Base-by-base conservation (phyloP, 257 asterid species). In the Parsonsia alboflavescens region DNA sequence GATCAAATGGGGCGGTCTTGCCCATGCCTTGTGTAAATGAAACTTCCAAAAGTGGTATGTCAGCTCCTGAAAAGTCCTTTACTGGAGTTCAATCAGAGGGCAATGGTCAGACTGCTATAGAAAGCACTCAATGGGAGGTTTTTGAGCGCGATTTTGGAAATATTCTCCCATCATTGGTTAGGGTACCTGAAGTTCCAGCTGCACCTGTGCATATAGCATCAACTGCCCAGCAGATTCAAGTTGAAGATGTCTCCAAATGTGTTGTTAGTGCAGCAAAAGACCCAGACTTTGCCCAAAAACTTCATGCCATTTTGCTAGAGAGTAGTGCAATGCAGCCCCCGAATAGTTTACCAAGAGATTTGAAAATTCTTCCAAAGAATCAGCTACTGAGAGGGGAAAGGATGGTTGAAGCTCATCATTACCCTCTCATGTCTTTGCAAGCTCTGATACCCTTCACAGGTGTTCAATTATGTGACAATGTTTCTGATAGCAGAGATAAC, bases 391-490 rank as follows among this genome's bases (percentile, higher is more conserved):
- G 79, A 75, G 76, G 78, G 73, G 86, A 80, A 36, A 73, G 56
- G 73, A 79, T 82, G 76, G 78, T 76, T 73, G 77, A 75, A 64
- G 66, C 70, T 66, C 86, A 76, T 74, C 72, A 36, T 74, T 79
- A 63, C 74, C 78, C 82, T 39, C 82, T 73, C 73, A 77, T 58
- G 62, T 75, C 41, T 57, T 68, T 78, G 83, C 79, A 79, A 75
- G 77, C 90, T 71, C 78, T 72, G 71, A 75, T 79, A 41, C 84
- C 87, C 80, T 80, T 79, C 71, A 61, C 85, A 58, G 89, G 86
- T 70, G 62, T 83, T 72, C 92, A 78, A 74, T 69, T 83, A 39
- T 77, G 71, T 64, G 44, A 72, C 61, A 82, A 78, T 75, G 64
- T 66, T 52, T 45, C 84, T 2, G 46, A 22, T 76, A 57, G 76